Evolutionary conservation across 2,329 filamentous ascomycete species (phyloP), one percentile per base, ranked within the genome.

Genomic region (Pseudogymnoascus sp.): DNA sequence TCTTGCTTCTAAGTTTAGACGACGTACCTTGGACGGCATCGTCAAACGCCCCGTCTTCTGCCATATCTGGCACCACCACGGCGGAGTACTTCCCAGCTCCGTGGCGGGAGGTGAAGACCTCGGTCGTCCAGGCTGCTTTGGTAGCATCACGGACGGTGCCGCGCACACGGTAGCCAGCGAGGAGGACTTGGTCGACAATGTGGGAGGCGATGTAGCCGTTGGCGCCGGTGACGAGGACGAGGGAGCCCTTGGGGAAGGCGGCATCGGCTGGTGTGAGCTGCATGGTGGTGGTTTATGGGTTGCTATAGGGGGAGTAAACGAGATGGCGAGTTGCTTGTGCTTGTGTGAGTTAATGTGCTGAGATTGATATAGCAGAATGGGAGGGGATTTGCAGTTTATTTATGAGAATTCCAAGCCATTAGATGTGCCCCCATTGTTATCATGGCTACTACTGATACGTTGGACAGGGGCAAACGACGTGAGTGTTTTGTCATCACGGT

Each of bases 141-240:
- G 68, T 64, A 0, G 63, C 29, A 50, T 71, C 66, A 0, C 78
- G 76, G 11, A 75, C 74, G 1, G 76, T 78, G 0, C 78, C 78
- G 11, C 77, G 75, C 13, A 81, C 78, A 3, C 70, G 71, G 64
- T 76, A 79, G 5, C 77, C 77, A 0, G 67, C 66, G 0, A 66
- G 59, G 0, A 79, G 71, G 9, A 77, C 67, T 54, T 77, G 71
- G 44, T 75, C 70, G 3, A 71, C 73, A 5, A 76, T 69, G 13
- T 79, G 72, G 0, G 74, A 75, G 2, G 68, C 77, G 5, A 80
- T 68, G 58, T 73, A 72, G 1, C 77, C 77, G 37, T 76, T 79
- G 31, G 65, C 70, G 2, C 76, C 77, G 0, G 76, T 79, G 1
- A 79, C 69, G 0, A 79, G 71, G 15, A 79, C 68, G 0, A 67